Percentiles rank a stretch among this genome's conserved stretches.
Evolutionary conservation across 257 asterid species (phyloP).

Genomic region (Oldenlandia corymbosa): DNA sequence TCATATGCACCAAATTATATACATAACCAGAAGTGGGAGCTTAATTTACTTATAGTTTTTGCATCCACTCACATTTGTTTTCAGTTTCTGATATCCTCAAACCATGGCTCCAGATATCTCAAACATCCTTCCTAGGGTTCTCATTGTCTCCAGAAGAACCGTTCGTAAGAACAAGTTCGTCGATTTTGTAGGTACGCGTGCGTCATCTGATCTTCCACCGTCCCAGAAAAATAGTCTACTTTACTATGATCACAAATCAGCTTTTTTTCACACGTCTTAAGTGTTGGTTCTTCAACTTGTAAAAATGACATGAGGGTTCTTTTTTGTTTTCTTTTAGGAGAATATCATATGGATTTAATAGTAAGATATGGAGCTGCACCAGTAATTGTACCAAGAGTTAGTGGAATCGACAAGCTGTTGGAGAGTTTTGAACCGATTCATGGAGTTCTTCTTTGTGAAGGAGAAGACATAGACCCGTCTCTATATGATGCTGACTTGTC

Average conservation of each 20-base stretch:
- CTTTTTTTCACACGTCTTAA: no score
- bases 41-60: neutral
- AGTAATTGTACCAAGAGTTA: constrained; percentile 74
- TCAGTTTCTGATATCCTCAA: neutral
- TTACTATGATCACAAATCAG: no score
- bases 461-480: constrained; percentile 83
- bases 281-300: no score
- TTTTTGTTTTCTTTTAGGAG: constrained; percentile 35
- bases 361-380: constrained; percentile 81
- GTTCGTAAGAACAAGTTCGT: constrained; percentile 78
- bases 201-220: no score
- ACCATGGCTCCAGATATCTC: constrained; percentile 46
- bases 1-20: no score
- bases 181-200: constrained; percentile 60
- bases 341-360: constrained; percentile 72
- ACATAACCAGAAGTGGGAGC: no score
- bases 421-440: constrained; percentile 86
- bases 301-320: neutral
- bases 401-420: constrained; percentile 59
- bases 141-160: constrained; percentile 58
- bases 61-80: neutral
- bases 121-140: constrained; percentile 59
- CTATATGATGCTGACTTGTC: constrained; percentile 52
- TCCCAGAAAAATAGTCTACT: no score
- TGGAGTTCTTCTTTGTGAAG: constrained; percentile 87